phyloP scores from a whole-genome alignment of 1,284 basidiomycete genomes.

The Apiotrichum siamense region DNA sequence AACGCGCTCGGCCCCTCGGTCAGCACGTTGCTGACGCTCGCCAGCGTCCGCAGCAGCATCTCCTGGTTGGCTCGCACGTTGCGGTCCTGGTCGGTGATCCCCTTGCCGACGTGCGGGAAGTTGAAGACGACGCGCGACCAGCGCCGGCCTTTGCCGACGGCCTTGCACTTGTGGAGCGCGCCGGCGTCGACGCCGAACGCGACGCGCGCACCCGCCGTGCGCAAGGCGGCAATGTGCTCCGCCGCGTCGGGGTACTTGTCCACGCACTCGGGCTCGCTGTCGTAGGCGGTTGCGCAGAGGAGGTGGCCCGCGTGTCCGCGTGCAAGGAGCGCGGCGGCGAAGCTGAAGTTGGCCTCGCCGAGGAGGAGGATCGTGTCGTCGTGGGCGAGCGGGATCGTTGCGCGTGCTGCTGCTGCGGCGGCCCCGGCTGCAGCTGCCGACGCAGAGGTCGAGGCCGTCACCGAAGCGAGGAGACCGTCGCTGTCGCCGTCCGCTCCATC shows the following conservation, averaged over 20 bases:
- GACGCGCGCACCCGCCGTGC: constrained; percentile 61
- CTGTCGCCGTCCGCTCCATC: no score
- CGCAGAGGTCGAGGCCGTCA: neutral
- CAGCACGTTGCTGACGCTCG: constrained; percentile 64
- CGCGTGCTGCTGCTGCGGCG: neutral
- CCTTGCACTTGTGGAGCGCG: constrained; percentile 55
- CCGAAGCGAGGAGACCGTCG: no score
- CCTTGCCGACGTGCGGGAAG: constrained; percentile 91
- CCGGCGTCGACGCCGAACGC: constrained; percentile 82
- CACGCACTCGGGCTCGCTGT: constrained; percentile 68
- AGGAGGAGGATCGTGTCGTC: constrained; percentile 78
- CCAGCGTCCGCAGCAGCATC: constrained; percentile 77
- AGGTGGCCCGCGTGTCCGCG: constrained; percentile 60
- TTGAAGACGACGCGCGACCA: constrained; percentile 87
- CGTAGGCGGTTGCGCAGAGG: constrained; percentile 81
- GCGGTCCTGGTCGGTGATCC: constrained; percentile 88
- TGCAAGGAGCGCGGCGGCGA: constrained; percentile 64
- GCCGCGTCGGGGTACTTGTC: constrained; percentile 77
- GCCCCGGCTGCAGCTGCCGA: neutral
- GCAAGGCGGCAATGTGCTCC: constrained; percentile 57
- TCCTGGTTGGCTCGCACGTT: constrained; percentile 89
- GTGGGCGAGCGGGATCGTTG: constrained; percentile 60
- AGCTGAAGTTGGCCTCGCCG: constrained; percentile 95
- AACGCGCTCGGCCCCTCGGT: constrained; percentile 51
- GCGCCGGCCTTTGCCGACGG: constrained; percentile 47